Evolutionary conservation across 345 rosid species (phyloP).

Genomic region (Pistacia vera): DNA sequence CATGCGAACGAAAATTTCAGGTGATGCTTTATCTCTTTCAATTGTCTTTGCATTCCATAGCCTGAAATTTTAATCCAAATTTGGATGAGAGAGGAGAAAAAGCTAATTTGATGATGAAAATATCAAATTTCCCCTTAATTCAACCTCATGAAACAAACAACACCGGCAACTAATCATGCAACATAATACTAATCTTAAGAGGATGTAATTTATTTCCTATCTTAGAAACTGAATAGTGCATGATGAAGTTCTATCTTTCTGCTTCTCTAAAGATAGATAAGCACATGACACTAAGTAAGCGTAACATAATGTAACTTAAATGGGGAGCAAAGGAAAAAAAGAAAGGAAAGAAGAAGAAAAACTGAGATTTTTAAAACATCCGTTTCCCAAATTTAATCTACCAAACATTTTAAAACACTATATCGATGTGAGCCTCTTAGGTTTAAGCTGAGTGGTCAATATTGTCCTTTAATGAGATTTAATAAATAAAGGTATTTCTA

Average conservation of each 20-base stretch:
- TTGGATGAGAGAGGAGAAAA: background rate
- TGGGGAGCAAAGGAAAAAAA: background rate
- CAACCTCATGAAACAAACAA: background rate
- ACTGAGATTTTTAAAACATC: background rate
- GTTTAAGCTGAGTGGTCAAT: background rate
- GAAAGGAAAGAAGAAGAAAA: background rate
- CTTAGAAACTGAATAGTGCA: constrained; percentile 1
- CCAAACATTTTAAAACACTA: background rate
- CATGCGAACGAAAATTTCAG: constrained; percentile 85
- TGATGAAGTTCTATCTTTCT: background rate
- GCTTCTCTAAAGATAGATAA: constrained; percentile 1
- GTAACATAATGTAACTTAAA: background rate
- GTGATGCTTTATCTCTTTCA: constrained; percentile 24
- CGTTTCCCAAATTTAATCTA: background rate
- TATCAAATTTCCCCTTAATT: background rate
- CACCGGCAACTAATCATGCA: background rate
- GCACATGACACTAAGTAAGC: too few relatives aligned
- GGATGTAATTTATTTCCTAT: background rate
- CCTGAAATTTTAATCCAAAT: background rate
- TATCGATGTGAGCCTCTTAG: background rate
- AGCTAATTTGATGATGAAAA: background rate
- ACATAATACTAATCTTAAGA: background rate
- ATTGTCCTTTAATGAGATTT: background rate
- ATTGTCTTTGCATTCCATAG: background rate
- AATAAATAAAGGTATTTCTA: background rate